phyloP scores from a whole-genome alignment of 164 flowering plant species.

The Saururus chinensis region DNA sequence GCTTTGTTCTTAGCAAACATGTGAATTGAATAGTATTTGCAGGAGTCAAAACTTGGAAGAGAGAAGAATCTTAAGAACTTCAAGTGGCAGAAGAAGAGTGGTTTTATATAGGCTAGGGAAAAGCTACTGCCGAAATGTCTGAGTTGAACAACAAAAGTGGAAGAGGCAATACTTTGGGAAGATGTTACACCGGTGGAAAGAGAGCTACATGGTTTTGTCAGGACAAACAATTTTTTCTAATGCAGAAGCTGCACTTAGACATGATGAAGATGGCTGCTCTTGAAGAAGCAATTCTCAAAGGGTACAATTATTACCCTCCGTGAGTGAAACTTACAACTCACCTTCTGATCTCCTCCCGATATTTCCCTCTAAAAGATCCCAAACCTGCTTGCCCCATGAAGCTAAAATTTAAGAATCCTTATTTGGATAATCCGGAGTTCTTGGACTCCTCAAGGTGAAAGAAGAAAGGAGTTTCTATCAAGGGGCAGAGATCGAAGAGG shows the following conservation, averaged over 20 bases:
- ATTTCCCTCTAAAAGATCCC: slow-evolving; percentile 45
- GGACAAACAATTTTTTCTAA: slow-evolving; percentile 25
- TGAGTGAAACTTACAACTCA: slow-evolving; percentile 17
- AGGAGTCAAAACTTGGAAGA: slow-evolving; percentile 30
- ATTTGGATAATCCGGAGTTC: slow-evolving; percentile 38
- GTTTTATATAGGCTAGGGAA: slow-evolving; percentile 45
- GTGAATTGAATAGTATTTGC: slow-evolving; percentile 7
- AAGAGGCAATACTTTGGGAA: slow-evolving; percentile 20
- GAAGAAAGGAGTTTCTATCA: slow-evolving; percentile 62
- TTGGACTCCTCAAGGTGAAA: slow-evolving; percentile 35
- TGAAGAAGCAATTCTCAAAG: slow-evolving; percentile 33
- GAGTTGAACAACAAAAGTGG: slow-evolving; percentile 23
- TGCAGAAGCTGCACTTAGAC: slow-evolving; percentile 22
- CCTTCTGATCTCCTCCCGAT: slow-evolving; percentile 14
- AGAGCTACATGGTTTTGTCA: slow-evolving; percentile 12
- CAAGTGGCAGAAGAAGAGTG: slow-evolving; percentile 35
- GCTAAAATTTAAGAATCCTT: slow-evolving; percentile 72
- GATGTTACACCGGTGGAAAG: slow-evolving; percentile 20
- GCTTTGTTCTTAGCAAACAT: background rate
- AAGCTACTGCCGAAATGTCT: slow-evolving; percentile 31
- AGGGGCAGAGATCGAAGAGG: slow-evolving; percentile 95
- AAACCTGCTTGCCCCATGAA: slow-evolving; percentile 68
- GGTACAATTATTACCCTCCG: slow-evolving; percentile 12
- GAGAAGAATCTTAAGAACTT: slow-evolving; percentile 21
- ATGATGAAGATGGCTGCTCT: slow-evolving; percentile 25